Evolutionary conservation across 1,139 yeast genomes (phyloP).

Genomic region (Magnusiomyces fungicola): DNA sequence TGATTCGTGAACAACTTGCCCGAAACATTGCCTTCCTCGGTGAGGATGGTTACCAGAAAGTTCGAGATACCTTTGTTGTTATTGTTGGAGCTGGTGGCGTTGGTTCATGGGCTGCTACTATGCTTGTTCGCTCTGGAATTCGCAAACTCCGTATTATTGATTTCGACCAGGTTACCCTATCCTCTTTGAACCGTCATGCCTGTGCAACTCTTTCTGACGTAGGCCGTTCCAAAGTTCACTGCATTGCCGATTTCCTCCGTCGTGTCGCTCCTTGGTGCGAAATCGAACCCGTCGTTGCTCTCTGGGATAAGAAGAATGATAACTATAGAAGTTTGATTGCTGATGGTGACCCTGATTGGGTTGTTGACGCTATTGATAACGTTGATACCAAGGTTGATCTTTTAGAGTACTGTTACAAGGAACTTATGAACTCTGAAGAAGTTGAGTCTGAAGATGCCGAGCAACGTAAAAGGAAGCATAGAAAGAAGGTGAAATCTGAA

Average conservation of each 20-base stretch:
- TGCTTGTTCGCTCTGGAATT: conserved; percentile 88
- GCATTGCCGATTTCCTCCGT: conserved; percentile 55
- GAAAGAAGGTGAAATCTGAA: background rate
- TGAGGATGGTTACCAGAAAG: conserved; percentile 69
- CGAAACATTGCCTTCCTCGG: conserved; percentile 89
- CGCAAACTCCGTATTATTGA: conserved; percentile 73
- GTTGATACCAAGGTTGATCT: conserved; percentile 91
- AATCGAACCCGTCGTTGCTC: conserved; percentile 65
- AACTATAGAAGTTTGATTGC: conserved; percentile 30
- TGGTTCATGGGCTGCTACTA: conserved; percentile 93
- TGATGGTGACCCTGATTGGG: conserved; percentile 43
- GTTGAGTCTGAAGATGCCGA: background rate
- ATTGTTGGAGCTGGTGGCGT: conserved; percentile 99
- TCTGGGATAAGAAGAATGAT: conserved; percentile 61
- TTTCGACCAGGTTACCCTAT: conserved; percentile 89
- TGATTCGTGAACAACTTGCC: conserved; percentile 85
- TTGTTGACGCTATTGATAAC: conserved; percentile 93
- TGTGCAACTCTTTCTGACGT: conserved; percentile 85
- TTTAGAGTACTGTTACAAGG: conserved; percentile 59
- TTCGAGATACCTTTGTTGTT: conserved; percentile 66
- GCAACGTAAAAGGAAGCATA: no score
- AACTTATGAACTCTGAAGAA: conserved; percentile 31
- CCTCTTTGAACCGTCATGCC: conserved; percentile 89
- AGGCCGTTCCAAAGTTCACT: conserved; percentile 80
- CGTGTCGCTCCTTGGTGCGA: conserved; percentile 87